Evolutionary conservation across 73 alveolate species (phyloP).

Genomic region (Tetrahymena thermophila): DNA sequence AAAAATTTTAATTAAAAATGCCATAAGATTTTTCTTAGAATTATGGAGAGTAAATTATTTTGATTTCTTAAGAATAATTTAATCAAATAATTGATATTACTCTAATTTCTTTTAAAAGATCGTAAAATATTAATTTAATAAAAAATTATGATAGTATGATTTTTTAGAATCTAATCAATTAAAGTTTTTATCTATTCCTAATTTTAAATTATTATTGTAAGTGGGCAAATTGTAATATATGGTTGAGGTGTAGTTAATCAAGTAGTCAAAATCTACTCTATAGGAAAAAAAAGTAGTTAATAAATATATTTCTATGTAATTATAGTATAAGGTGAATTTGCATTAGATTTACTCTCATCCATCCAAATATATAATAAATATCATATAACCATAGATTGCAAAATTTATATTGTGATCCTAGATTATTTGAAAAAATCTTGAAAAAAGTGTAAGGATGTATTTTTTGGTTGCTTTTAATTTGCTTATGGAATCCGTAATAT

Average conservation of each 20-base stretch:
- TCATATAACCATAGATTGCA: neutral
- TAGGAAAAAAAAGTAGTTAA: no score
- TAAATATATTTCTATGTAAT: neutral
- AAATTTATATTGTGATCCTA: neutral
- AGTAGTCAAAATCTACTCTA: no score
- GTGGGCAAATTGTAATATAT: no score
- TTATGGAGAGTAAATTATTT: no score
- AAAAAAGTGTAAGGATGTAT: neutral
- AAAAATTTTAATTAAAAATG: no score
- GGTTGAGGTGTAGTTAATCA: neutral
- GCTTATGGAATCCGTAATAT: neutral
- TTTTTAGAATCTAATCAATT: neutral
- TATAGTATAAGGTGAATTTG: neutral
- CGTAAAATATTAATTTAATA: no score
- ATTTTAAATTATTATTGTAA: no score
- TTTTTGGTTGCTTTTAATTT: neutral
- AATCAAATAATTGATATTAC: no score
- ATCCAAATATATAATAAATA: neutral
- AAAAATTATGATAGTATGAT: neutral
- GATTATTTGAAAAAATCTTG: neutral
- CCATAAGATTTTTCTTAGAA: no score
- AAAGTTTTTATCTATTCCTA: no score
- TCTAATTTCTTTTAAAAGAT: no score
- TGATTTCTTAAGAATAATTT: no score
- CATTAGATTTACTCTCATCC: neutral